Base-by-base conservation (phyloP, 2,329 filamentous ascomycete species). In the Trichophyton simii region DNA sequence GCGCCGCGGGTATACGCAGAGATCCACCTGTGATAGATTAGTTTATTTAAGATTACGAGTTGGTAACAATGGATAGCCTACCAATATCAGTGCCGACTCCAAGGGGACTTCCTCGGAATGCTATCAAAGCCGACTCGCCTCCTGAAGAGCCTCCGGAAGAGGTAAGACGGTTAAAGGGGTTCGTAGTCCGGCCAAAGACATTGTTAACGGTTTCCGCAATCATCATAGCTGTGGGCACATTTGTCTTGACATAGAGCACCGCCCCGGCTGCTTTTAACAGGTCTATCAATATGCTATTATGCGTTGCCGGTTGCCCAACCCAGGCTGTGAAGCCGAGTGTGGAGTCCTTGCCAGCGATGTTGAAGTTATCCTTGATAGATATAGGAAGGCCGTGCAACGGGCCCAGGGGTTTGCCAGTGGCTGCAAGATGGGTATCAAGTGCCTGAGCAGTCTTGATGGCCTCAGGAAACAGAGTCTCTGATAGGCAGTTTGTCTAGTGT, bases 401-500 rank as follows among this genome's bases (percentile, higher is more conserved):
- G 3, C 67, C 68, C 46, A 66, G 41, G 2, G 63, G 55, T 42
- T 67, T 65, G 7, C 67, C 67, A 8, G 60, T 65, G 57, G 28
- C 59, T 48, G 55, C 63, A 57, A 60, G 61, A 60, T 66, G 48
- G 13, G 63, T 59, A 62, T 77, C 75, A 0, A 77, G 68, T 13
- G 68, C 67, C 31, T 68, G 66, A 2, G 75, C 76, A n/a, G 70
- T 65, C 3, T 71, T 67, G 1, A 76, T 60, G 0, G 75, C 76
- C 3, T 70, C 64, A 11, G 79, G 72, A 66, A 83, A 82, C 60
- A 85, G 76, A 22, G 79, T 78, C 65, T 85, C 82, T 1, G 79
- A 82, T 2, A 85, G 71, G 67, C 83, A 86, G 65, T 84, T 85
- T 52, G 80, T 83, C 80, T 82, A n/a, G 62, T n/a, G 54, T 22